Evolutionary conservation across 352 stramenopile species (phyloP), one percentile per base, ranked within the genome.

Genomic region (Pythium periplocum): DNA sequence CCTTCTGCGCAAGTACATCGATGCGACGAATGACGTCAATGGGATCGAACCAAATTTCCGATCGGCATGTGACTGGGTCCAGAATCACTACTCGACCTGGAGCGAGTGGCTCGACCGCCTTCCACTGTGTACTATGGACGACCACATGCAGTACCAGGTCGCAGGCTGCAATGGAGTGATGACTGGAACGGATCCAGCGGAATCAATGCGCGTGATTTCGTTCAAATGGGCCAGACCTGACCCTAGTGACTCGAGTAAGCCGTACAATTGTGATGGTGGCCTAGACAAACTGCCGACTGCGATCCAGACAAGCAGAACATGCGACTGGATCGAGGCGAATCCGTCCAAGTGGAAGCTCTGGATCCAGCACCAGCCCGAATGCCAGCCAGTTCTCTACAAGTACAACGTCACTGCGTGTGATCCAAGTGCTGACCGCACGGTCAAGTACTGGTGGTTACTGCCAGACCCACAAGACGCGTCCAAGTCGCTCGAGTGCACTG

Each of bases 371-470:
- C 40, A 58, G 51, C 73, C 71, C 0, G 17, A 46, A 9, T 86
- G 75, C 26, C 73, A 87, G 30, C 17, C 55, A 1, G 48, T 40
- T 0, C 76, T 78, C 59, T 84, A 71, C 57, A 53, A 8, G 17
- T 84, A 76, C 55, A 68, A n/a, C 33, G 48, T 84, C 11, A 59
- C 62, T 0, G 44, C 35, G 0, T 87, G 73, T 44, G 51, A 68
- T 42, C 33, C 58, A 6, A 36, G 17, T 2, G 52, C 62, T 7
- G 64, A 56, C n/a, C 73, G 75, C 6, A 56, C 9, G 0, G 66
- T 80, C 5, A 50, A 30, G 10, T 83, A 72, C 57, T 64, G 33
- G 6, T 87, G 75, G 75, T 46, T 77, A 32, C 40, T 84, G 4
- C 46, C 71, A 1, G 46, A 62, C 30, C 34, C 60, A 2, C 45